Conservation (phyloP, 1,284 basidiomycete species). For the Grifola frondosa region DNA sequence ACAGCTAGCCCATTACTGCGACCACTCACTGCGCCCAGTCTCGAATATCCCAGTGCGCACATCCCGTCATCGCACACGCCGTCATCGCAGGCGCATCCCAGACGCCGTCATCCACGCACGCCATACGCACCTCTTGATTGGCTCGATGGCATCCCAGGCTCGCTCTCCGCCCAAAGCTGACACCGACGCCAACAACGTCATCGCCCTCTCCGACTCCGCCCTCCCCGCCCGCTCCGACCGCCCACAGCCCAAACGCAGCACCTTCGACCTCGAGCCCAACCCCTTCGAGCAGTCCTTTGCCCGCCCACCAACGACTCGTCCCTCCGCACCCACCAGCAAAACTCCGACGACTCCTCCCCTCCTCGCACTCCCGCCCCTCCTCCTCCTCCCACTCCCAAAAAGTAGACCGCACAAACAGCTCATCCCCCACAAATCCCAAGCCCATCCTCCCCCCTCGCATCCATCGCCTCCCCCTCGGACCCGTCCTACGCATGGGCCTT, state of each 20-base stretch:
- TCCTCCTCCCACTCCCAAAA: constrained; percentile 41
- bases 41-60: no score
- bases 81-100: constrained; percentile 13
- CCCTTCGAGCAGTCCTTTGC: constrained; percentile 96
- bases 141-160: constrained; percentile 9
- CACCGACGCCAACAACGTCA: constrained; percentile 13
- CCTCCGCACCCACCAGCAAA: constrained; percentile 43
- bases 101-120: constrained; percentile 19
- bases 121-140: constrained; percentile 8
- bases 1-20: not conserved
- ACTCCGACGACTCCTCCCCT: no score
- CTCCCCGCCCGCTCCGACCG: constrained; percentile 9
- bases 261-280: constrained; percentile 89
- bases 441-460: constrained; percentile 86
- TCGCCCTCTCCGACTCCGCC: constrained; percentile 5
- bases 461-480: constrained; percentile 83
- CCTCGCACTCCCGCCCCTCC: constrained; percentile 36
- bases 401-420: constrained; percentile 34
- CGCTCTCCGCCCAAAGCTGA: constrained; percentile 7
- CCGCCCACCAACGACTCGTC: constrained; percentile 43
- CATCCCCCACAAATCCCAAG: constrained; percentile 34
- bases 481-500: constrained; percentile 76
- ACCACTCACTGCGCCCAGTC: no score
- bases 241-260: constrained; percentile 45
- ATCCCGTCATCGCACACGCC: not conserved